Evolutionary conservation across 768 basidiomycete species (phyloP), one percentile per base, ranked within the genome.

Genomic region (Termitomyces sp.): DNA sequence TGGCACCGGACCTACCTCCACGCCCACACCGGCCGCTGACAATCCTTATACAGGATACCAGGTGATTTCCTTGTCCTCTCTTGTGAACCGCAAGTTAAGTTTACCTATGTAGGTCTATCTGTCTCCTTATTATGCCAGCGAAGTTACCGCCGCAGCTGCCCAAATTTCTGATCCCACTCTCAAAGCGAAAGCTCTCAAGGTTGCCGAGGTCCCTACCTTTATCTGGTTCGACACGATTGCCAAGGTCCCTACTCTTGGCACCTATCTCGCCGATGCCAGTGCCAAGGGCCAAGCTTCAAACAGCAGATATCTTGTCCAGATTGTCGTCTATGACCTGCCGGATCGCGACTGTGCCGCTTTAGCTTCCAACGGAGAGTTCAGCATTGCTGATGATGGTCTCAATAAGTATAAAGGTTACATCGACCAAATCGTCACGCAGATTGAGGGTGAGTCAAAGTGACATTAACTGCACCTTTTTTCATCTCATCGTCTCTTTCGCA

Each of bases 301-400:
- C 39, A 67, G 72, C 39, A 80, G 81, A 62, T 76, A 77, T 61
- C 65, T 79, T n/a, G 76, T 82, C 26, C 76, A 79, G 63, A 80
- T 81, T 46, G 76, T 80, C 48, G 78, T 82, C 37, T 81, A 82
- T 65, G 84, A 86, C 61, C 71, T 86, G 27, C 84, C 84, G 44
- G 82, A 85, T 63, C 83, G 85, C 72, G 84, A 86, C 64, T 87
- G 85, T 65, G 82, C 83, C 52, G 84, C 85, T 57, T 68, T 75
- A 55, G 82, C 85, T 32, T 87, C 84, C 53, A 85, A 85, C 64
- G 84, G 85, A 71, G 84, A 85, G 69, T 85, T 84, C 72, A 72
- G 70, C 53, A 82, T 85, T 62, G 80, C 80, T 46, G 68, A 85
- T 68, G 75, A 76, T 63, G 84, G 84, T 52, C 72, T 78, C 54